phyloP scores from a whole-genome alignment of 2,329 filamentous ascomycete species.

The Calonectria pteridis region DNA sequence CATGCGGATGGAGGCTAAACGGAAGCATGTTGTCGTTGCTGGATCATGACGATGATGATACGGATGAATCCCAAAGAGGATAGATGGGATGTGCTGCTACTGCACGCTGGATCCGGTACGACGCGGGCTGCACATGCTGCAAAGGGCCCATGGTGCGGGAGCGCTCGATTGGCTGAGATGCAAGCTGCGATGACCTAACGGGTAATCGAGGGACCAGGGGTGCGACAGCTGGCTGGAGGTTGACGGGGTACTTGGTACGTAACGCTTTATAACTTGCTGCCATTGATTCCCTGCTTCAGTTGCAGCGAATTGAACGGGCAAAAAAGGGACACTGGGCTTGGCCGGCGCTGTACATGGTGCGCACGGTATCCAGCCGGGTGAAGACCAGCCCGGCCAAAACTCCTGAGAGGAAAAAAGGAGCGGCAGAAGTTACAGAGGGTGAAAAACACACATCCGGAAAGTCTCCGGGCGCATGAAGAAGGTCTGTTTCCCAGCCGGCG shows the following conservation, averaged over 20 bases:
- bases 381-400: background rate
- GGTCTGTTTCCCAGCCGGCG: background rate
- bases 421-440: background rate
- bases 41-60: conserved; percentile 13
- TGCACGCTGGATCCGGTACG: conserved; percentile 15
- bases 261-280: conserved; percentile 4
- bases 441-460: conserved; percentile 18
- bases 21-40: background rate
- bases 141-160: conserved; percentile 14
- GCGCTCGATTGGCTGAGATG: conserved; percentile 31
- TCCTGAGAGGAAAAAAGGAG: background rate
- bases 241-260: conserved; percentile 22
- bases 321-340: background rate
- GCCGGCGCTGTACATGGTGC: background rate
- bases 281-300: background rate
- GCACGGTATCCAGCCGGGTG: background rate
- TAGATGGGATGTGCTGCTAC: conserved; percentile 21
- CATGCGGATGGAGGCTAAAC: background rate
- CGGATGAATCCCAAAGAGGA: conserved; percentile 19
- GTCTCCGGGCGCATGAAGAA: conserved; percentile 23
- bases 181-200: conserved; percentile 33
- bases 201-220: conserved; percentile 34
- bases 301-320: conserved; percentile 5
- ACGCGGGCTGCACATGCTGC: conserved; percentile 23
- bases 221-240: conserved; percentile 10